A percentile compares a stretch with the other conserved stretches of the same genome.
Conservation (phyloP, 2,329 filamentous ascomycete species). For the Aspergillus luchuensis region DNA sequence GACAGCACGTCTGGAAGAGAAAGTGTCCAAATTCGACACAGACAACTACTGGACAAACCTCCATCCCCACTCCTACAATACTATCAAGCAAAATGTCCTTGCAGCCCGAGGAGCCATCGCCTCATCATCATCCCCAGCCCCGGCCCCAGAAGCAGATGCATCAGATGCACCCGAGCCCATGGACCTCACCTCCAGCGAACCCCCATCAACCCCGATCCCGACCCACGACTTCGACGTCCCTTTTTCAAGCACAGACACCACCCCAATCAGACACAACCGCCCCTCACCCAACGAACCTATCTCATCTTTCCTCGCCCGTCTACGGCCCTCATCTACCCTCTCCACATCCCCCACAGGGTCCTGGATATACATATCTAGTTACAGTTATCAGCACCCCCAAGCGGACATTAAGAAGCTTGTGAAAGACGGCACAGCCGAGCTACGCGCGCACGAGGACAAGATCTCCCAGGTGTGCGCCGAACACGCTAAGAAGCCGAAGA, state of each 20-base stretch:
- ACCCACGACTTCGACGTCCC: not conserved
- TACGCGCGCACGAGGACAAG: no score
- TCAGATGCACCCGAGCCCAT: no score
- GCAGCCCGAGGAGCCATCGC: constrained; percentile 19
- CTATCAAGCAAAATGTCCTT: constrained; percentile 22
- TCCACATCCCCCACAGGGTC: constrained; percentile 46
- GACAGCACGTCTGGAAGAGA: constrained; percentile 51
- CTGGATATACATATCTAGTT: constrained; percentile 74
- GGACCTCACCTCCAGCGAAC: no score
- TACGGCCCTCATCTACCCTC: constrained; percentile 67
- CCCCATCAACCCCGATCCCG: constrained; percentile 25
- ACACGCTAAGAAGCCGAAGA: constrained; percentile 15
- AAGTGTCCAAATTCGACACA: constrained; percentile 55
- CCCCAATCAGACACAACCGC: not conserved
- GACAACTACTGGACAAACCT: constrained; percentile 50
- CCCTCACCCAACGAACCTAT: constrained; percentile 54
- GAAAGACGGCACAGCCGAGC: no score
- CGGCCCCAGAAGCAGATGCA: no score
- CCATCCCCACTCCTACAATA: constrained; percentile 23
- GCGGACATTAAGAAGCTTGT: constrained; percentile 43
- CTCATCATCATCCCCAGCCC: constrained; percentile 37
- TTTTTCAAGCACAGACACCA: not conserved
- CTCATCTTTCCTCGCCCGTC: constrained; percentile 65
- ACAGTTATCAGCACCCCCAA: constrained; percentile 46
- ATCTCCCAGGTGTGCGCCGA: no score